Evolutionary conservation across 2,329 filamentous ascomycete species (phyloP).

Genomic region (Fusarium proliferatum): DNA sequence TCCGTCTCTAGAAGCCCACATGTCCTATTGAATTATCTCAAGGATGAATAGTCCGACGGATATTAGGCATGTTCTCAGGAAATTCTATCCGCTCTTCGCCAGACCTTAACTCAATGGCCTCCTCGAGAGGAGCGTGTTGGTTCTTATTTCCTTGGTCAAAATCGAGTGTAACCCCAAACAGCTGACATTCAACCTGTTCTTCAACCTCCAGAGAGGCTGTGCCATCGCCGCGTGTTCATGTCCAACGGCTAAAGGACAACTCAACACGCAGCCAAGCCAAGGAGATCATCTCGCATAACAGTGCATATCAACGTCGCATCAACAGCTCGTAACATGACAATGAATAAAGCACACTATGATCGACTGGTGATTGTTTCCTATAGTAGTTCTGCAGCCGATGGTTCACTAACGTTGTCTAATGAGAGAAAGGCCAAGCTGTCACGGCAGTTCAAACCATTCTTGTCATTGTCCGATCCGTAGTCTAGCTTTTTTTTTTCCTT

Average conservation of each 20-base stretch:
- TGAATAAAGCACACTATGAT: slow-evolving; percentile 11
- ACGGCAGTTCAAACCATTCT: slow-evolving; percentile 16
- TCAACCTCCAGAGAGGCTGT: slow-evolving; percentile 20
- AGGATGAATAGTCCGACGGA: not conserved
- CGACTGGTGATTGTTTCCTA: slow-evolving; percentile 27
- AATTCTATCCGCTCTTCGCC: not conserved
- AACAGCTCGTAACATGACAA: slow-evolving; percentile 14
- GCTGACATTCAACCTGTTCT: not conserved
- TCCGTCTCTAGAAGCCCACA: slow-evolving; percentile 15
- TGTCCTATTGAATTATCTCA: not conserved
- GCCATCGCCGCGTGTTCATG: slow-evolving; percentile 26
- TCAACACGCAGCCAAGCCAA: not conserved
- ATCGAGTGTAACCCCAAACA: slow-evolving; percentile 14
- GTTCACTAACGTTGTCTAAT: not conserved
- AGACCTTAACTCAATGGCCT: not conserved
- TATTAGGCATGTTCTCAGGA: not conserved
- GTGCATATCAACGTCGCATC: slow-evolving; percentile 28
- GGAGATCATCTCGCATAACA: slow-evolving; percentile 25
- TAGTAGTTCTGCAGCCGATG: slow-evolving; percentile 4
- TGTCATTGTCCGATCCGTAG: slow-evolving; percentile 1
- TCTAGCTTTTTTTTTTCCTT: not conserved
- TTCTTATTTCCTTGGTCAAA: not conserved
- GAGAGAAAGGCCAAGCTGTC: not conserved
- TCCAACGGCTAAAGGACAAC: slow-evolving; percentile 32
- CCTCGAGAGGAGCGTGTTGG: slow-evolving; percentile 1